A percentile compares a stretch with the other conserved stretches of the same genome.
phyloP scores from a whole-genome alignment of 768 basidiomycete genomes.

The Boletus vinaceobasis region DNA sequence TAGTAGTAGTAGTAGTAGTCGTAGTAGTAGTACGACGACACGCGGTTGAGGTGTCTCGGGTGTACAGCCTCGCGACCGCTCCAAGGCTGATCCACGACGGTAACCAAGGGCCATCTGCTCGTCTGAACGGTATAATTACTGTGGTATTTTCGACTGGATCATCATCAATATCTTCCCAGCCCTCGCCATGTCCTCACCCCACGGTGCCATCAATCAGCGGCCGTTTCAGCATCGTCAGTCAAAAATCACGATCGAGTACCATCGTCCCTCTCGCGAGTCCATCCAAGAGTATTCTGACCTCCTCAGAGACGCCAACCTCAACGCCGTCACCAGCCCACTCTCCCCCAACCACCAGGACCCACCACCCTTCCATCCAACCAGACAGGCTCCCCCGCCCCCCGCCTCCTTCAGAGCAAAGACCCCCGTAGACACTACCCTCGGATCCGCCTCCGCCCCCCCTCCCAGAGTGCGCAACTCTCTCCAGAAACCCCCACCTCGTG shows the following conservation, averaged over 20 bases:
- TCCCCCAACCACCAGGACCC: constrained; percentile 34
- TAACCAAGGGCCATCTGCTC: neutral
- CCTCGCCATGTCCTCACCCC: constrained; percentile 26
- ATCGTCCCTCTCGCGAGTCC: constrained; percentile 69
- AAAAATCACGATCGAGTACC: constrained; percentile 72
- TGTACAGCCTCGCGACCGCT: neutral
- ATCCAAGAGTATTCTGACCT: constrained; percentile 77
- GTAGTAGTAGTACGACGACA: too few species aligned
- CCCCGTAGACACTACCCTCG: constrained; percentile 24
- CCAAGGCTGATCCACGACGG: neutral
- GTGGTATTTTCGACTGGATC: neutral
- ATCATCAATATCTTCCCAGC: neutral
- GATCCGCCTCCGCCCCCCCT: neutral
- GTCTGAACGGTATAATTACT: neutral
- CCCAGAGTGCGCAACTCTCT: constrained; percentile 49
- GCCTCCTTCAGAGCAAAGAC: constrained; percentile 32
- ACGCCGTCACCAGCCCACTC: constrained; percentile 48
- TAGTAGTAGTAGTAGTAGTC: too few species aligned
- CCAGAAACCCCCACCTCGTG: constrained; percentile 57
- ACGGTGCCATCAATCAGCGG: constrained; percentile 43
- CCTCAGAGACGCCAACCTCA: constrained; percentile 54
- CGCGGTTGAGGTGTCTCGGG: neutral
- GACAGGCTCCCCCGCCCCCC: constrained; percentile 44
- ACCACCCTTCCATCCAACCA: constrained; percentile 34
- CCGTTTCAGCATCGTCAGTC: constrained; percentile 46